Conservation (phyloP, 2,329 filamentous ascomycete species). For the Salinomyces thailandicus region DNA sequence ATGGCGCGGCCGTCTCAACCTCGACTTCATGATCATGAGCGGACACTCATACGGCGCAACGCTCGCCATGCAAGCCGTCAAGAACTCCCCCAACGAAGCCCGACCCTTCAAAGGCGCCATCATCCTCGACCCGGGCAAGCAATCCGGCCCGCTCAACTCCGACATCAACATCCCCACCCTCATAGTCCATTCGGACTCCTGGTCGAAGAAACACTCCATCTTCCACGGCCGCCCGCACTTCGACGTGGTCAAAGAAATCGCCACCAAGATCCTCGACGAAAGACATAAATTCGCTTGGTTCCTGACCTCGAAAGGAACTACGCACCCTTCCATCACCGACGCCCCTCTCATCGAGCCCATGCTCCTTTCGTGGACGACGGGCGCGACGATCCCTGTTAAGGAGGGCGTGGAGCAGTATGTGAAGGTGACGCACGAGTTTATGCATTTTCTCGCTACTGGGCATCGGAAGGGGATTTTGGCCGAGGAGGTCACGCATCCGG, state of each 20-base stretch:
- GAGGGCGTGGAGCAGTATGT: constrained; percentile 53
- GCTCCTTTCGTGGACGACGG: constrained; percentile 51
- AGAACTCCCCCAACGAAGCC: constrained; percentile 33
- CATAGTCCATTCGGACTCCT: constrained; percentile 54
- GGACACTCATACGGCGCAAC: constrained; percentile 60
- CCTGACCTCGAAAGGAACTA: constrained; percentile 29
- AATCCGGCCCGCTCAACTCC: constrained; percentile 50
- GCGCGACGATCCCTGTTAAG: constrained; percentile 47
- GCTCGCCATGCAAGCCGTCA: constrained; percentile 50
- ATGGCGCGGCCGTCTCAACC: constrained; percentile 47
- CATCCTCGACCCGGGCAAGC: constrained; percentile 56
- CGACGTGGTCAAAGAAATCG: constrained; percentile 49
- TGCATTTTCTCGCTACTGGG: constrained; percentile 37
- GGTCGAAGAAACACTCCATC: constrained; percentile 46
- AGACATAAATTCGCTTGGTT: constrained; percentile 36
- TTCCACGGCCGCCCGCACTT: constrained; percentile 58
- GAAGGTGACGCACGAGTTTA: constrained; percentile 46
- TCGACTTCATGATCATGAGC: constrained; percentile 45
- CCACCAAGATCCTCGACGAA: constrained; percentile 34
- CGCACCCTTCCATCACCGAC: constrained; percentile 56
- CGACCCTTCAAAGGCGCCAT: constrained; percentile 48
- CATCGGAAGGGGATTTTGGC: constrained; percentile 39
- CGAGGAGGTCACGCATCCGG: constrained; percentile 37
- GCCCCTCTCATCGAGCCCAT: constrained; percentile 54
- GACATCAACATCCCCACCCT: constrained; percentile 49